Conservation (phyloP, 805 yeast genomes). For the Clavispora asparagi region DNA sequence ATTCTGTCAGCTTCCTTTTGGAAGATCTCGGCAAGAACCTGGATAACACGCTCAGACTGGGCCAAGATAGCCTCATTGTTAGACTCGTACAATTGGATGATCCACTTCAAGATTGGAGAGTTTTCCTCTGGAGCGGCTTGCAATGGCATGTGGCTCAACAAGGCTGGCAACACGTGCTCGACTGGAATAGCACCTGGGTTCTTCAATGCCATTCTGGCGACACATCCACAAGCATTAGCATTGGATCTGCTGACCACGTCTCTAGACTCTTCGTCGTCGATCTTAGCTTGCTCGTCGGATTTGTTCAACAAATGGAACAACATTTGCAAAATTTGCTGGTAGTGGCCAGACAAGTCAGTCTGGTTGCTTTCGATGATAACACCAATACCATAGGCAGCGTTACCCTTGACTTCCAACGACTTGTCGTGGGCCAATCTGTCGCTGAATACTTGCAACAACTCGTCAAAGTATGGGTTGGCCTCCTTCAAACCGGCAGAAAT, state of each 20-base stretch:
- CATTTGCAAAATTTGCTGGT: conserved; percentile 67
- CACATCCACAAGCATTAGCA: conserved; percentile 97
- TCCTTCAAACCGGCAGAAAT: conserved; percentile 70
- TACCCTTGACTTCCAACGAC: conserved; percentile 85
- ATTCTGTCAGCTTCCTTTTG: conserved; percentile 70
- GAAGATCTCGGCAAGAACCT: conserved; percentile 65
- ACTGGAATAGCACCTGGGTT: conserved; percentile 71
- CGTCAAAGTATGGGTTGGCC: conserved; percentile 61
- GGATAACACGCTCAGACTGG: conserved; percentile 61
- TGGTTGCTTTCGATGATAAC: conserved; percentile 52
- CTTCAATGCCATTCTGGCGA: conserved; percentile 81
- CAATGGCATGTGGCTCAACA: conserved; percentile 78
- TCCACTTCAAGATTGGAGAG: conserved; percentile 77
- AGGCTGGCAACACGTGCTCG: conserved; percentile 64
- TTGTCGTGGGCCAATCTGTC: conserved; percentile 67
- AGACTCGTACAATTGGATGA: conserved; percentile 65
- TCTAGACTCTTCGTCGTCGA: conserved; percentile 68
- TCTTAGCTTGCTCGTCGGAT: conserved; percentile 39
- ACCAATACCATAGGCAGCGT: conserved; percentile 96
- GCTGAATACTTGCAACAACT: conserved; percentile 64
- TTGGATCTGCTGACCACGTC: conserved; percentile 78
- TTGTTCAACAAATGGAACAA: conserved; percentile 76
- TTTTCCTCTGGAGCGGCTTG: conserved; percentile 89
- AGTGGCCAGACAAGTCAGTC: conserved; percentile 58
- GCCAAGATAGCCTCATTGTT: conserved; percentile 49